phyloP scores from a whole-genome alignment of 495 filamentous ascomycete genomes.

The Daldinia decipiens region DNA sequence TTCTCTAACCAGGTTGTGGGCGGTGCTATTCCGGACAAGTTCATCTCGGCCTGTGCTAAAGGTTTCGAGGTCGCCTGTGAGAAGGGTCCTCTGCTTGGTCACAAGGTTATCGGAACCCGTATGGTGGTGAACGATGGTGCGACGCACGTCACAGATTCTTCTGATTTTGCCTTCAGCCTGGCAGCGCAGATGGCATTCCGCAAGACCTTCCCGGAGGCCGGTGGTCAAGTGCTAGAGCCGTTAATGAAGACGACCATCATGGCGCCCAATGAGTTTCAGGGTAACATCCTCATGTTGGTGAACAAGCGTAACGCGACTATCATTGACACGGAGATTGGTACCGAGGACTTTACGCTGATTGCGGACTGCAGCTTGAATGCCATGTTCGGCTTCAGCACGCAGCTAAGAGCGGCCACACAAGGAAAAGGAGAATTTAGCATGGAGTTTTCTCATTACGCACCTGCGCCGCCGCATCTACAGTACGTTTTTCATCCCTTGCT shows the following conservation, averaged over 20 bases:
- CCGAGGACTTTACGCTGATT: conserved; percentile 94
- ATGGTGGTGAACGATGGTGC: conserved; percentile 98
- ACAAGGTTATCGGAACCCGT: conserved; percentile 86
- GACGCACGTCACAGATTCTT: conserved; percentile 98
- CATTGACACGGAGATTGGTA: conserved; percentile 92
- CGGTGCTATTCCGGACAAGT: conserved; percentile 95
- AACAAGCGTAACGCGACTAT: conserved; percentile 98
- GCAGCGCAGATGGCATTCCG: conserved; percentile 97
- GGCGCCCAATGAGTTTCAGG: conserved; percentile 97
- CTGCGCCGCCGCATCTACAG: conserved; percentile 90
- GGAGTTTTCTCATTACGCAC: conserved; percentile 97
- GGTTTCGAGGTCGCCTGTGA: conserved; percentile 87
- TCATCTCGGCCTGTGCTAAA: conserved; percentile 93
- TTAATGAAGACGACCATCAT: conserved; percentile 98
- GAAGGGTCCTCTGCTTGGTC: conserved; percentile 91
- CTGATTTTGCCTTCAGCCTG: conserved; percentile 97
- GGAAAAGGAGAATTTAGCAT: conserved; percentile 99
- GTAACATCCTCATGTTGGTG: conserved; percentile 90
- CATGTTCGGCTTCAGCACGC: conserved; percentile 96
- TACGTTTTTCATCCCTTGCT: conserved; percentile 56
- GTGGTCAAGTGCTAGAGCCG: conserved; percentile 88
- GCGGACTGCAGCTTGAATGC: conserved; percentile 92
- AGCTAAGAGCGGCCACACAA: conserved; percentile 92
- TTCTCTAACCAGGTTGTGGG: conserved; percentile 90
- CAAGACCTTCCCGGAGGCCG: conserved; percentile 84